phyloP scores from a whole-genome alignment of 805 yeast species.

The Dipodascus albidus region DNA sequence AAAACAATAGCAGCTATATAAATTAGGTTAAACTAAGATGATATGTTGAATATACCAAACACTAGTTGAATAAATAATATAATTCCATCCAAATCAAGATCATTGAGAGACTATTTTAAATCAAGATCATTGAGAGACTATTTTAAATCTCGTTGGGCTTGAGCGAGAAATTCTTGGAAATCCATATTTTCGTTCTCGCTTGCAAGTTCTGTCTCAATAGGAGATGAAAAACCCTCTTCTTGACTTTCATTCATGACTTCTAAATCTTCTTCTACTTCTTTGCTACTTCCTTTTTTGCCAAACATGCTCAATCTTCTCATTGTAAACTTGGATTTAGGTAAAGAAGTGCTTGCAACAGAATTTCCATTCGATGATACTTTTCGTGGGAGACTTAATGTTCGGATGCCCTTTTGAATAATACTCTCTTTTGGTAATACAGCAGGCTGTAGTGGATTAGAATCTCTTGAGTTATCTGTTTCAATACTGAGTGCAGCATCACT shows the following conservation, averaged over 20 bases:
- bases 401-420: conserved; percentile 17
- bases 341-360: conserved; percentile 2
- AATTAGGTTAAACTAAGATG: not conserved
- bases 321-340: conserved; percentile 11
- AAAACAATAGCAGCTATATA: not conserved
- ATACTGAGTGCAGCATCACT: conserved; percentile 6
- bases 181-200: not conserved
- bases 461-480: conserved; percentile 8
- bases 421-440: conserved; percentile 7
- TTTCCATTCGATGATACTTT: conserved; percentile 6
- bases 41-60: not conserved
- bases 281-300: conserved; percentile 11
- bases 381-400: conserved; percentile 11
- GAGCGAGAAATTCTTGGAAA: not conserved
- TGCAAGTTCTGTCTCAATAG: not conserved
- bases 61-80: not conserved
- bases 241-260: conserved; percentile 8
- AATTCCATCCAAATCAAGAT: no score
- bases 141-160: not conserved
- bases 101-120: not conserved
- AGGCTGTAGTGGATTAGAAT: conserved; percentile 2
- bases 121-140: not conserved
- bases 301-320: conserved; percentile 16
- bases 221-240: conserved; percentile 4
- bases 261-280: conserved; percentile 10